phyloP scores from a whole-genome alignment of 371 early-diverging fungal genomes.

The Apophysomyces elegans region DNA sequence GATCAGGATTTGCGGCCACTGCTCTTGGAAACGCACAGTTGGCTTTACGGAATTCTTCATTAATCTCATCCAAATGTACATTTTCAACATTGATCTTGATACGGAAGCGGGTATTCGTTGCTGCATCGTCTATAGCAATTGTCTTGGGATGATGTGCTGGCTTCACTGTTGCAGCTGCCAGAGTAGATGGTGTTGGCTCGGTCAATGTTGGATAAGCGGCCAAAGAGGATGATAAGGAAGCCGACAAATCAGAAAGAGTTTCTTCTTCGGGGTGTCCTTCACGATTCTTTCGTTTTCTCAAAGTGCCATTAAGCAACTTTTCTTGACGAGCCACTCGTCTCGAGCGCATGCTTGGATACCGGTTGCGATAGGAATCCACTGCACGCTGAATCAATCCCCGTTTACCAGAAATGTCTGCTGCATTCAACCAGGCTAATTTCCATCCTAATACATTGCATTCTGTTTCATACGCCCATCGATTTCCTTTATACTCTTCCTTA shows the following conservation, averaged over 20 bases:
- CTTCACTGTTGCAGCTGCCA: conserved; percentile 35
- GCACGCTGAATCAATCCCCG: conserved; percentile 95
- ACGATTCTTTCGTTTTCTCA: conserved; percentile 44
- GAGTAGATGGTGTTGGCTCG: conserved; percentile 9
- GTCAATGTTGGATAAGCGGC: conserved; percentile 16
- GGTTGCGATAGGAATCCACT: conserved; percentile 93
- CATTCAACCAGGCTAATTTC: conserved; percentile 91
- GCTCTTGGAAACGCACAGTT: conserved; percentile 50
- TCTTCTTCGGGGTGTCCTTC: conserved; percentile 40
- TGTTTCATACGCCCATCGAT: conserved; percentile 95
- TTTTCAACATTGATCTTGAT: conserved; percentile 48
- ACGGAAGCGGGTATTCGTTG: conserved; percentile 33
- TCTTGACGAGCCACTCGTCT: conserved; percentile 86
- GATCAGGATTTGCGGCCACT: conserved; percentile 24
- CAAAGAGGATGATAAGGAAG: conserved; percentile 9
- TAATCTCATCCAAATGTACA: conserved; percentile 43
- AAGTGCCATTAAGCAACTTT: conserved; percentile 62
- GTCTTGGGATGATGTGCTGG: conserved; percentile 51
- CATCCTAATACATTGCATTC: conserved; percentile 92
- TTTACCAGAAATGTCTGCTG: conserved; percentile 80
- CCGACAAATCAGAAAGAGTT: conserved; percentile 7
- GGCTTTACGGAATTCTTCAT: conserved; percentile 37
- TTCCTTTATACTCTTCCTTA: conserved; percentile 79
- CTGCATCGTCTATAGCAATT: conserved; percentile 39
- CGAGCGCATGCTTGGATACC: conserved; percentile 80